Base-by-base conservation (phyloP, 192 early-diverging fungal species). In the Obelidium mucronatum region DNA sequence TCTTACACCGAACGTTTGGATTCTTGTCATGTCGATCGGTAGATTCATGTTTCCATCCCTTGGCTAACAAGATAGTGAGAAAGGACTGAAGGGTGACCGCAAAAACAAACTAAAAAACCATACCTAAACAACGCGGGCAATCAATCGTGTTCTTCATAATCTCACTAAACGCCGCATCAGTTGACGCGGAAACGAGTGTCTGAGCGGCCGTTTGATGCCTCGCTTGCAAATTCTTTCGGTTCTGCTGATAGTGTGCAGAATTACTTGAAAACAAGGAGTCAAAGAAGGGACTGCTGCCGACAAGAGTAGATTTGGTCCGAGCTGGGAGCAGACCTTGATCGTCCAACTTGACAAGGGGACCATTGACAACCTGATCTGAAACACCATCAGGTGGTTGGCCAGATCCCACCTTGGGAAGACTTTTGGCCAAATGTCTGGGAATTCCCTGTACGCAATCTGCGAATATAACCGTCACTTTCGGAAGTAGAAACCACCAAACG, bases 1-100 rank as follows among this genome's bases (percentile, higher is more conserved):
- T 28, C 52, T 84, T 84, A 59, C 82, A 84, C 37, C 65, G 35
- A 17, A 71, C 70, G 3, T 34, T 67, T 56, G 35, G 35, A 35
- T 73, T 79, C 39, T 63, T 34, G 26, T 83, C 77, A 48, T 83
- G 82, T 65, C 78, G 81, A 3, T 55, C 64, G 40, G 76, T 64
- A 15, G 61, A 74, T 40, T 80, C 79, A 44, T 84, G 82, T 55
- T 75, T 74, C 44, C 73, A 84, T n/a, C 82, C 82, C 22, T 31
- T 22, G 13, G 28, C 69, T 72, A 52, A 3, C 62, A 64, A 34
- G 17, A 64, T 22, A 39, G 48, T 36, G 31, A 68, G 15, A 13
- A 53, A 26, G 42, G 30, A 8, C 24, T 2, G 19, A 1, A 13
- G 28, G 31, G 40, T 19, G 26, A 13, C 2, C 30, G 22, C 15